A percentile compares a stretch with the other conserved stretches of the same genome.
Conservation (phyloP, 257 asterid genomes). For the Fraxinus pennsylvanica region DNA sequence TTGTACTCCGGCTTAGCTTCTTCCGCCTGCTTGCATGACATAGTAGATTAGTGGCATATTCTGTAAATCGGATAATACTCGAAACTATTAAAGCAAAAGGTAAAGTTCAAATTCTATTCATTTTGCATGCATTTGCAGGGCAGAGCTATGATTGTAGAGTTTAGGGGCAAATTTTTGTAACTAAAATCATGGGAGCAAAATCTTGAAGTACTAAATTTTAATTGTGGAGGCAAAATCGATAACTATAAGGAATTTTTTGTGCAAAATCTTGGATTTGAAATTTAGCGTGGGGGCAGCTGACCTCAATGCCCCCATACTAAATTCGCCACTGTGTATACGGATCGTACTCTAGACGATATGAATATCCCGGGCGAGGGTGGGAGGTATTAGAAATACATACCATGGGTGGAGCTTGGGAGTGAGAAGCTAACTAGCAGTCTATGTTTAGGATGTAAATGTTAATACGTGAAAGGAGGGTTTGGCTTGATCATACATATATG, state of each 20-base stretch:
- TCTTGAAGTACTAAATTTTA: too few species aligned
- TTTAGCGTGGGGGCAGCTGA: too few species aligned
- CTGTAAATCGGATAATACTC: background rate
- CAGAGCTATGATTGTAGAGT: too few species aligned
- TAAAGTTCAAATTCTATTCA: background rate
- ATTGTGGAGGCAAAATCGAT: too few species aligned
- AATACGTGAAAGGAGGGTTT: background rate
- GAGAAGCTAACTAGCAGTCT: background rate
- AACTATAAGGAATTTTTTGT: too few species aligned
- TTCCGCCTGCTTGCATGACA: constrained; percentile 41
- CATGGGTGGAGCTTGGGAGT: constrained; percentile 28
- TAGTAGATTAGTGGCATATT: background rate
- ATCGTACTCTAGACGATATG: background rate
- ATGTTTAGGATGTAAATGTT: background rate
- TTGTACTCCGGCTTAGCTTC: constrained; percentile 34
- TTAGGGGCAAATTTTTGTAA: too few species aligned
- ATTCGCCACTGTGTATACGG: too few species aligned
- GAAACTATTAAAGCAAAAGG: background rate
- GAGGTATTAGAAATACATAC: constrained; percentile 12
- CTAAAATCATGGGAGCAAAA: too few species aligned
- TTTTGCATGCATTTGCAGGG: background rate
- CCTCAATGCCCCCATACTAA: too few species aligned
- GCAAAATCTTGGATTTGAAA: too few species aligned
- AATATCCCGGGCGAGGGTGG: background rate
- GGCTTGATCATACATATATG: constrained; percentile 26